These are phyloP conservation scores for Sporobolomyces pararoseus DNA, from an alignment of 768 basidiomycete genomes.

Conservation along the genomic window DNA sequence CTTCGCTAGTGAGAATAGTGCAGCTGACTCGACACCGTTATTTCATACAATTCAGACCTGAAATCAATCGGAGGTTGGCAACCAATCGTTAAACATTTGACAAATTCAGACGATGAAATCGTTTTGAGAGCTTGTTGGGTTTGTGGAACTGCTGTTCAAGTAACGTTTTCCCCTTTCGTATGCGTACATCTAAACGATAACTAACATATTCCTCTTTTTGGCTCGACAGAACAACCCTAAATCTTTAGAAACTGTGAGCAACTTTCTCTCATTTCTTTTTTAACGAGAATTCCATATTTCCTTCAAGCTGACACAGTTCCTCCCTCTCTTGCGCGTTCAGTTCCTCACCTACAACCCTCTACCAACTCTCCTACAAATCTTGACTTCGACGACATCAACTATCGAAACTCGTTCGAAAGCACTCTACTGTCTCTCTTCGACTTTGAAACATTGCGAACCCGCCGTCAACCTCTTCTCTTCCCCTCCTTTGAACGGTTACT, in stretches of 20 bases:
- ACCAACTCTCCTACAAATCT: slow-evolving; percentile 60
- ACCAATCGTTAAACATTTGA: slow-evolving; percentile 65
- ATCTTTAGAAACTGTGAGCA: slow-evolving; percentile 64
- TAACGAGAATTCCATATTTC: not conserved
- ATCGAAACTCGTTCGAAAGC: slow-evolving; percentile 54
- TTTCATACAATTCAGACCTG: slow-evolving; percentile 61
- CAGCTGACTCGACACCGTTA: not conserved
- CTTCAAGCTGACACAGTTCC: not conserved
- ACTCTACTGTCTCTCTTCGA: slow-evolving; percentile 72
- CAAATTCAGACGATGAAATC: slow-evolving; percentile 59
- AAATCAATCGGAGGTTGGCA: slow-evolving; percentile 73
- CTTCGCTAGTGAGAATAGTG: too few relatives aligned
- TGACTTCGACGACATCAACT: slow-evolving; percentile 54
- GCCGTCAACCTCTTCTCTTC: slow-evolving; percentile 60
- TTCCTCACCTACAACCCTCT: slow-evolving; percentile 60
- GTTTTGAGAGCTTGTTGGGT: slow-evolving; percentile 75
- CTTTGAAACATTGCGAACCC: slow-evolving; percentile 69
- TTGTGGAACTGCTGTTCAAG: slow-evolving; percentile 69
- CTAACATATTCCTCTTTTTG: not conserved
- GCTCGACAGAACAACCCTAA: slow-evolving; percentile 71
- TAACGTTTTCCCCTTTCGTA: not conserved
- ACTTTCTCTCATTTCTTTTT: slow-evolving; percentile 45
- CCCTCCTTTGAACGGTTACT: slow-evolving; percentile 44
- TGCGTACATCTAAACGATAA: too few relatives aligned
- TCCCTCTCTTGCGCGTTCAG: slow-evolving; percentile 22